A percentile compares a stretch with the other conserved stretches of the same genome.
Conservation (phyloP, 345 rosid genomes). For the Alliaria petiolata region DNA sequence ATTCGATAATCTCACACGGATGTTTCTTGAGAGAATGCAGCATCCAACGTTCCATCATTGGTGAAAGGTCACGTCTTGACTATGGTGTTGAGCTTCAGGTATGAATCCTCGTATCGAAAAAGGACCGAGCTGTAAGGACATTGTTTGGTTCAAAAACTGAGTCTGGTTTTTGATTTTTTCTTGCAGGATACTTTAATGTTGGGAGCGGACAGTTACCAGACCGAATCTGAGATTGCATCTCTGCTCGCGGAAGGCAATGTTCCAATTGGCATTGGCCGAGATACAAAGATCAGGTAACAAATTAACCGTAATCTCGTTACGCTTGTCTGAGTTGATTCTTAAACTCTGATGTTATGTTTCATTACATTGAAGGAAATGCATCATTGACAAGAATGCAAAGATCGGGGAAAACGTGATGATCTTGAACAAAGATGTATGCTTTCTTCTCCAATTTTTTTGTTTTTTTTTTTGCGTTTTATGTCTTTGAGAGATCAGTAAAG, state of each 20-base stretch:
- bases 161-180: background rate
- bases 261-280: slow-evolving; percentile 79
- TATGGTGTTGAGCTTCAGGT: slow-evolving; percentile 87
- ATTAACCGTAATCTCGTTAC: background rate
- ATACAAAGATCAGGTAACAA: slow-evolving; percentile 72
- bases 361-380: slow-evolving; percentile 63
- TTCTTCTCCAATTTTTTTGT: background rate
- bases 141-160: background rate
- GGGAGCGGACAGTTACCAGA: slow-evolving; percentile 92
- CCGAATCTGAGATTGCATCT: slow-evolving; percentile 89
- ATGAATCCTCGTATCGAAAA: background rate
- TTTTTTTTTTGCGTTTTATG: background rate
- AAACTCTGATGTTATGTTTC: background rate
- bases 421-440: slow-evolving; percentile 67
- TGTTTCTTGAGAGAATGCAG: slow-evolving; percentile 88
- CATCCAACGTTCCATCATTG: slow-evolving; percentile 72
- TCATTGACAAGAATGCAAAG: slow-evolving; percentile 90
- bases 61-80: slow-evolving; percentile 89
- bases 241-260: slow-evolving; percentile 80
- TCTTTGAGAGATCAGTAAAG: too few species aligned
- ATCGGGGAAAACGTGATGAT: slow-evolving; percentile 84
- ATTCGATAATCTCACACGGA: slow-evolving; percentile 91
- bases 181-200: slow-evolving; percentile 81
- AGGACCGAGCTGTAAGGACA: too few species aligned
- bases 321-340: background rate